These are phyloP conservation scores for Fusarium concolor DNA, from an alignment of 2,329 filamentous ascomycete genomes.

Conservation along the genomic window DNA sequence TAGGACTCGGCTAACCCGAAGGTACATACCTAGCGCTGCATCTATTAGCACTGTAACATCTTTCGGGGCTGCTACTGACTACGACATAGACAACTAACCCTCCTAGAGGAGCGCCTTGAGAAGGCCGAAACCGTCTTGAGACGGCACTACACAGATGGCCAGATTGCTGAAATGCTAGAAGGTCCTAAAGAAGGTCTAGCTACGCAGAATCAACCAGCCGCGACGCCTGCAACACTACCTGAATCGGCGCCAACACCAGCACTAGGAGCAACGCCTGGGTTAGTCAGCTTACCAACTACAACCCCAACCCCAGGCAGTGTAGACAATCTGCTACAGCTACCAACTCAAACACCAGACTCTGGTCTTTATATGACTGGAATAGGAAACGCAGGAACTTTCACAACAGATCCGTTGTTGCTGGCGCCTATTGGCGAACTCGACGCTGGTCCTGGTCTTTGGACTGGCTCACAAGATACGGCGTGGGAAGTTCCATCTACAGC, in stretches of 20 bases:
- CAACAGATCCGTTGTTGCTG: conserved; percentile 16
- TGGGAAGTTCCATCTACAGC: conserved; percentile 16
- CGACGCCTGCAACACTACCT: neutral
- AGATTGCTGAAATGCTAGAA: conserved; percentile 34
- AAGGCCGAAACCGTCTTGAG: conserved; percentile 37
- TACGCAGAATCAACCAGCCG: conserved; percentile 2
- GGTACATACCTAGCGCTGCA: conserved; percentile 2
- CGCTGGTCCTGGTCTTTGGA: conserved; percentile 8
- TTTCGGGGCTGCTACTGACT: conserved; percentile 2
- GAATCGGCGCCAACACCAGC: conserved; percentile 10
- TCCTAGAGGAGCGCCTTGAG: conserved; percentile 36
- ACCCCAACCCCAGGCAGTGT: conserved; percentile 1
- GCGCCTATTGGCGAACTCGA: conserved; percentile 24
- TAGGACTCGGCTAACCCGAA: conserved; percentile 30
- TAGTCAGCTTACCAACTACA: conserved; percentile 15
- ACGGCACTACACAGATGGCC: conserved; percentile 32
- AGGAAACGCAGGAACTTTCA: conserved; percentile 8
- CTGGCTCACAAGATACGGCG: neutral
- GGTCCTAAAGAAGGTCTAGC: conserved; percentile 19
- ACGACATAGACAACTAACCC: conserved; percentile 29
- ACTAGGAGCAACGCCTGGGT: conserved; percentile 2
- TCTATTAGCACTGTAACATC: neutral
- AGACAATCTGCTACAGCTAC: conserved; percentile 21
- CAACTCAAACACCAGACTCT: conserved; percentile 5
- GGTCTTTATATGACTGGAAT: conserved; percentile 11